Evolutionary conservation across 306 rosid genomes (phyloP).

Genomic region (Castanea mollissima): DNA sequence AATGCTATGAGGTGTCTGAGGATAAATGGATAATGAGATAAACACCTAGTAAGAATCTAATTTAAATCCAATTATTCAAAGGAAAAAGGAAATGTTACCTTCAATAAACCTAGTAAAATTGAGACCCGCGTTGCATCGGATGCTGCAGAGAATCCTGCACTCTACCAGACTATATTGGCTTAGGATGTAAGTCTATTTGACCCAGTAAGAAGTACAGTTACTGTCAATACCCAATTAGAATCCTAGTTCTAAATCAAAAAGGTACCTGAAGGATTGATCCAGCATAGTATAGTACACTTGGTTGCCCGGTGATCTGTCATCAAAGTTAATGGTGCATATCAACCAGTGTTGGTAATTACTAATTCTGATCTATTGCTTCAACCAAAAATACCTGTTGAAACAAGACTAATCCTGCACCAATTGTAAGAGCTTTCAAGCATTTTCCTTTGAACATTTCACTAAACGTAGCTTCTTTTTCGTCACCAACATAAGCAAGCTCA

Average conservation of each 20-base stretch:
- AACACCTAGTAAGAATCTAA: not conserved
- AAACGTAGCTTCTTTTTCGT: conserved; percentile 57
- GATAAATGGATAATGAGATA: not conserved
- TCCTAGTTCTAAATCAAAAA: conserved; percentile 22
- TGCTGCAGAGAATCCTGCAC: conserved; percentile 92
- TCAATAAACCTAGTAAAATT: conserved; percentile 76
- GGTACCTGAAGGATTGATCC: conserved; percentile 86
- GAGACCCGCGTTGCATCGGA: conserved; percentile 96
- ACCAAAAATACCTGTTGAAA: conserved; percentile 85
- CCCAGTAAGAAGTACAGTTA: not conserved
- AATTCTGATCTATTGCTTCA: conserved; percentile 24
- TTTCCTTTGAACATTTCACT: conserved; percentile 79
- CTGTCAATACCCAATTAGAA: conserved; percentile 19
- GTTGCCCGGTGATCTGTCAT: conserved; percentile 96
- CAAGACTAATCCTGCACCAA: conserved; percentile 81
- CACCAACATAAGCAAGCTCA: conserved; percentile 73
- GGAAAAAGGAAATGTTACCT: conserved; percentile 49
- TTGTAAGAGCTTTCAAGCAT: conserved; percentile 70
- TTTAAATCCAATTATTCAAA: not conserved
- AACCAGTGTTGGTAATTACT: conserved; percentile 23
- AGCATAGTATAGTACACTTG: conserved; percentile 97
- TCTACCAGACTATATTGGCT: conserved; percentile 43
- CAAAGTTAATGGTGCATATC: conserved; percentile 23
- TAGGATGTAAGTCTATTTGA: conserved; percentile 25
- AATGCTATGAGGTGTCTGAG: conserved; percentile 5